Evolutionary conservation across 805 yeast species (phyloP), one percentile per base, ranked within the genome.

Genomic region (Cyberlindnera petersonii): DNA sequence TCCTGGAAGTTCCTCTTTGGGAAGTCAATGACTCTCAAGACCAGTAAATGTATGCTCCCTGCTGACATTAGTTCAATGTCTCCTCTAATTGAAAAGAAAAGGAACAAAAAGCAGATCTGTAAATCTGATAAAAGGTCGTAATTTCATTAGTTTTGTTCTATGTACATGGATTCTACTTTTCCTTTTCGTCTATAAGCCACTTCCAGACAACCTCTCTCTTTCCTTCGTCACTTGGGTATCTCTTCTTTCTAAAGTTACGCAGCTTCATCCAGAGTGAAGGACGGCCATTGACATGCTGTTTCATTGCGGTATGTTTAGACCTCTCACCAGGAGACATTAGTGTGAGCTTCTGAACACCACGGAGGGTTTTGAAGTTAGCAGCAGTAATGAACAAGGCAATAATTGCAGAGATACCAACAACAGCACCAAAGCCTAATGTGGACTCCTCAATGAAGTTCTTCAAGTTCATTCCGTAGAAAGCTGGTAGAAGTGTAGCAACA

Each of bases 391-490:
- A 31, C 6, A 71, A 42, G 0, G 84, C 93, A 43, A 73, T 69
- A 0, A 76, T 11, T 3, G 76, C 48, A 9, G 87, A 79, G 5
- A 75, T 39, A 0, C 59, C 56, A 2, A 82, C 68, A 5, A 83
- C 80, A 2, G 69, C 64, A 0, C 72, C 77, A 59, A 85, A 85
- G 0, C 93, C 93, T 28, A 62, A 54, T 24, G 65, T 53, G 1
- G 84, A 75, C 5, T 82, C 86, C 57, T 85, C 94, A 5, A 84
- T 76, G 53, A 79, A 84, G 52, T 85, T 85, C 46, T 81, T 81
- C 52, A 85, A 64, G 54, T 85, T 85, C 94, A 85, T 85, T 24
- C 95, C 96, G 54, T 86, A 89, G 50, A 88, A 80, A 7, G 95
- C 95, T 2, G 96, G 95, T 1, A 86, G 52, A 16, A 86, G 64